Evolutionary conservation across 345 rosid genomes (phyloP), one percentile per base, ranked within the genome.

Genomic region (Physaria fendleri): DNA sequence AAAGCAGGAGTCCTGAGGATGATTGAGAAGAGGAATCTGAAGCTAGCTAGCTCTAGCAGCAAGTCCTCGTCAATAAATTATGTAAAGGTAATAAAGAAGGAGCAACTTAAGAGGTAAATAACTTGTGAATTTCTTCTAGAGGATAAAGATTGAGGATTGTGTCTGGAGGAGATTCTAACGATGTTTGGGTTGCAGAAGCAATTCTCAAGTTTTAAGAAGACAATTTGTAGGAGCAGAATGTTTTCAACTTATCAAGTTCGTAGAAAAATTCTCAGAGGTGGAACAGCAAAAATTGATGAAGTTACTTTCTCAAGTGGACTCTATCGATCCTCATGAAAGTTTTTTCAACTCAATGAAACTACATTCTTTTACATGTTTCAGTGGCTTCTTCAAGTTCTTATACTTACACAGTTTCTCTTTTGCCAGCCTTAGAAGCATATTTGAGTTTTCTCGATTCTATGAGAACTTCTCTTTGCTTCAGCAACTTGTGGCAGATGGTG

Each of bases 21-120:
- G 84, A 73, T 75, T 80, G 87, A 59, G 94, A 93, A 18, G 96
- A 89, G 76, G 99, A 93, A 71, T 93, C 97, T 27, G 99, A 89
- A 79, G 99, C 96, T 53, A 93, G 96, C 71, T 93, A 95, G 37
- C 86, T 90, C 62, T 83, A 85, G 76, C 72, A 83, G 78, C 43
- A 66, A 56, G 64, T 47, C 64, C 27, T 44, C 62, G 5, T 76
- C 62, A 3, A 5, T 51, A 23, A n/a, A 24, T 66, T 56, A 64
- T 38, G 72, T 70, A 55, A 57, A 43, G 6, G 49, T 21, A 28
- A 58, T 62, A 73, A 73, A 59, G 67, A 71, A 64, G 64, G 88
- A 82, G 64, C 85, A 69, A 68, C 56, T 71, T 23, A 79, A 77
- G 79, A 86, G 88, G 99, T 93, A 79, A 60, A 12, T 45, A 6